Base-by-base conservation (phyloP, 257 asterid genomes). In the Solanum tacnaense region DNA sequence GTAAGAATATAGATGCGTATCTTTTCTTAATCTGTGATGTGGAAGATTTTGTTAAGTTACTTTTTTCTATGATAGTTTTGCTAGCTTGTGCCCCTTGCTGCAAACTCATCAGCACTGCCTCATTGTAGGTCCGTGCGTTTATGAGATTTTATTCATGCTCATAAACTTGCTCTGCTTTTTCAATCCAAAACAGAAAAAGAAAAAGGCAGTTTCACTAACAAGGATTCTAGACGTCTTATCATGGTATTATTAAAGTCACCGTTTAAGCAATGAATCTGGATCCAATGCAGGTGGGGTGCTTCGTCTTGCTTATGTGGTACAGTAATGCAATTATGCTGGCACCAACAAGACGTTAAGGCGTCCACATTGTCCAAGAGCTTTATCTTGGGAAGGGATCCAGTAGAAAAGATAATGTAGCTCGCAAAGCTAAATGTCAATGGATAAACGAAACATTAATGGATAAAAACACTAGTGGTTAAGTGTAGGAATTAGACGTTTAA, bases 1-100 rank as follows among this genome's bases (percentile, higher is more conserved):
- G 99, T 97, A 92, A 89, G 93, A 81, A 68, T 70, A 34, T 49
- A 13, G 58, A 49, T 49, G 58, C 7, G 18, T 13, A 49, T 49
- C 58, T 49, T 49, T 49, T 49, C 7, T 49, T 49, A 49, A 56
- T 46, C 56, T 46, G 56, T 46, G 56, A 46, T 46, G 56, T 11
- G 18, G 56, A 46, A 46, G 56, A 46, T 46, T 46, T 46, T 46
- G 58, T 49, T 13, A 49, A 56, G 65, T 56, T 56, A 56, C n/a
- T 56, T 5, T 56, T 56, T 56, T 20, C n/a, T 18, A 65, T 65
- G 72, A 65, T 25, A 12, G 6, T 65, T 65, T 25, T 65, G 35
- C 35, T n/a, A 68, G 74, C 36, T 68, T 27, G 74, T 12, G 35
- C 74, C 36, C 36, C 36, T 15, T 27, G 74, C 79, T 34, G 7